Evolutionary conservation across 805 yeast species (phyloP).

Genomic region (Pichia gijzeniarum): DNA sequence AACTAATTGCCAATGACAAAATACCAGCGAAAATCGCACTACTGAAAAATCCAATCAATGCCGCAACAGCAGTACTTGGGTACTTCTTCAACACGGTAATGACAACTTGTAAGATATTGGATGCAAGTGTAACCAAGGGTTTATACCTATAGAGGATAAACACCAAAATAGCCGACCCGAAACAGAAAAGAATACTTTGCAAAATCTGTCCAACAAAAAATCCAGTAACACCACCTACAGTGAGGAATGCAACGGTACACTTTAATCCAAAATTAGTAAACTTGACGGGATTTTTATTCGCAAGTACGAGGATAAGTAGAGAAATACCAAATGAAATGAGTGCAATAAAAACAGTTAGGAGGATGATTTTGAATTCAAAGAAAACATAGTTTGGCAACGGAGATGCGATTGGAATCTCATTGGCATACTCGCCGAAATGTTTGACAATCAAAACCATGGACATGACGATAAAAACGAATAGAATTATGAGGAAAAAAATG

Average conservation of each 20-base stretch:
- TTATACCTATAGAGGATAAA: conserved; percentile 42
- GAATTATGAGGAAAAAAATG: conserved; percentile 20
- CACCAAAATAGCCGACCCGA: conserved; percentile 41
- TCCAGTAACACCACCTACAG: neutral
- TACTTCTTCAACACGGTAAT: conserved; percentile 68
- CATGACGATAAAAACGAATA: conserved; percentile 3
- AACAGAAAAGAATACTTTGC: neutral
- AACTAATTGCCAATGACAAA: conserved; percentile 7
- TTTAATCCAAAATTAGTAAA: conserved; percentile 71
- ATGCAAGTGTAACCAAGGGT: conserved; percentile 24
- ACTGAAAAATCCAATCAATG: conserved; percentile 26
- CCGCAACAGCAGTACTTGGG: conserved; percentile 58
- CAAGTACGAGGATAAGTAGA: conserved; percentile 46
- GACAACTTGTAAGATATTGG: conserved; percentile 31
- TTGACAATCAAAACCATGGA: conserved; percentile 10
- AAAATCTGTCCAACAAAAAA: neutral
- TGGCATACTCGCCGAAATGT: conserved; percentile 3
- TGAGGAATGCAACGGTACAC: conserved; percentile 55
- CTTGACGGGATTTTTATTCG: conserved; percentile 55
- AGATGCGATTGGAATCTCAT: conserved; percentile 5
- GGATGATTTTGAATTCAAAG: conserved; percentile 28
- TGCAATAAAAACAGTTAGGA: conserved; percentile 60
- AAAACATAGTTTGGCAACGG: conserved; percentile 3
- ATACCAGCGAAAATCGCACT: conserved; percentile 5
- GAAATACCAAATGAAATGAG: conserved; percentile 57